Base-by-base conservation (phyloP, 1,284 basidiomycete species). In the Pyrrhoderma noxium region DNA sequence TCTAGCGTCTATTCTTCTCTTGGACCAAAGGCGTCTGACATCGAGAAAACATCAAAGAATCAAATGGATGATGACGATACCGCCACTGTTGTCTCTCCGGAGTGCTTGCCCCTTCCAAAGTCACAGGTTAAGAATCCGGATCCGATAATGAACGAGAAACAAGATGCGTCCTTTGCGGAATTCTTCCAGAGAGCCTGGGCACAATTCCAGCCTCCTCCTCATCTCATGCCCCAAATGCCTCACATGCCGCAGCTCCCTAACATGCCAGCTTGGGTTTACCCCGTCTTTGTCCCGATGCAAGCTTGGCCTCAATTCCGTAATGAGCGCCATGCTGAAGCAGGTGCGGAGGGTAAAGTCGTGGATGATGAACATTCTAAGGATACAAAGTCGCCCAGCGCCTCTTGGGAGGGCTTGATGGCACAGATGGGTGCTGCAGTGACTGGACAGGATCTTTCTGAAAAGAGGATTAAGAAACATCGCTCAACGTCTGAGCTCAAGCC, bases 371-470 rank as follows among this genome's bases (percentile, higher is more conserved):
- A 5, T 11, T 5, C 27, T 5, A 65, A 69, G 52, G 67, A 60
- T 49, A 59, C 61, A 11, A 67, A 56, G 16, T 47, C 65, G 21
- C 64, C 67, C 23, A 73, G 76, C 23, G 70, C 77, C 21, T 72
- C 76, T 25, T 85, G 82, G 82, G 86, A 89, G 69, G 85, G 82
- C 64, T 86, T 82, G 82, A 65, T 85, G 39, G 72, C 77, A 2
- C 63, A 79, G 51, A 61, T 73, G 45, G 72, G 74, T 8, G 65
- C 68, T 18, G 71, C 75, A 14, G 71, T 72, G 13, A 48, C 46
- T 21, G 38, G 16, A 8, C 67, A 70, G 52, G 71, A 73, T 51
- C 71, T 72, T 44, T 60, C 61, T 13, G 65, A 64, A n/a, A 71
- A 73, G 43, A 77, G 80, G 46, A 64, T 73, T 85, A 11, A 5